These are phyloP conservation scores for Xylaria bambusicola DNA, from an alignment of 495 filamentous ascomycete genomes.

Conservation along the genomic window DNA sequence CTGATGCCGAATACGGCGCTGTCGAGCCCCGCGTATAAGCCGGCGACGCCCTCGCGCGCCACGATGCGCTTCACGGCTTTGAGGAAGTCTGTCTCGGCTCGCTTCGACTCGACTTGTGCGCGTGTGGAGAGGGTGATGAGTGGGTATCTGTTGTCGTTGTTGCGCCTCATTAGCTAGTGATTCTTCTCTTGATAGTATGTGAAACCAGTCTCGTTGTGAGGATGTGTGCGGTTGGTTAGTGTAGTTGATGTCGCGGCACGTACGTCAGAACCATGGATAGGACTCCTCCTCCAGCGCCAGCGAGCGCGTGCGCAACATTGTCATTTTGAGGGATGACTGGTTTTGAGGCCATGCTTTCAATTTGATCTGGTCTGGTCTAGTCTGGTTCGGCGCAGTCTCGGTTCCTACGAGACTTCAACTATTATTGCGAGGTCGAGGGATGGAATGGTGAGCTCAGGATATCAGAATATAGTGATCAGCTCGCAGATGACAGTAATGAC, in stretches of 20 bases:
- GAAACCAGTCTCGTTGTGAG: too few species aligned
- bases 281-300: slow-evolving; percentile 87
- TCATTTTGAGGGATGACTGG: slow-evolving; percentile 69
- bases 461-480: not conserved
- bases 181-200: not conserved
- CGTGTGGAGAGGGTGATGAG: slow-evolving; percentile 97
- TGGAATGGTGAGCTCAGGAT: too few species aligned
- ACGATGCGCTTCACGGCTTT: slow-evolving; percentile 85
- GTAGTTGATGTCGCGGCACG: slow-evolving; percentile 20
- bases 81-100: slow-evolving; percentile 77
- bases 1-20: slow-evolving; percentile 95
- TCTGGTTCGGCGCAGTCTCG: too few species aligned
- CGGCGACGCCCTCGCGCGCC: slow-evolving; percentile 82
- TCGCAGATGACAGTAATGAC: not conserved
- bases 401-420: not conserved
- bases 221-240: too few species aligned
- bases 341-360: slow-evolving; percentile 41
- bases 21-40: slow-evolving; percentile 85
- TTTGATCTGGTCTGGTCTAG: not conserved
- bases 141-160: slow-evolving; percentile 71
- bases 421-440: too few species aligned
- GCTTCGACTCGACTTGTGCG: slow-evolving; percentile 95
- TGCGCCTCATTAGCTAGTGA: not conserved
- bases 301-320: slow-evolving; percentile 87
- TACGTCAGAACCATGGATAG: slow-evolving; percentile 95